Percentiles rank a stretch among this genome's conserved stretches.
phyloP scores from a whole-genome alignment of 345 rosid genomes.

The Cardamine chenopodiifolia region DNA sequence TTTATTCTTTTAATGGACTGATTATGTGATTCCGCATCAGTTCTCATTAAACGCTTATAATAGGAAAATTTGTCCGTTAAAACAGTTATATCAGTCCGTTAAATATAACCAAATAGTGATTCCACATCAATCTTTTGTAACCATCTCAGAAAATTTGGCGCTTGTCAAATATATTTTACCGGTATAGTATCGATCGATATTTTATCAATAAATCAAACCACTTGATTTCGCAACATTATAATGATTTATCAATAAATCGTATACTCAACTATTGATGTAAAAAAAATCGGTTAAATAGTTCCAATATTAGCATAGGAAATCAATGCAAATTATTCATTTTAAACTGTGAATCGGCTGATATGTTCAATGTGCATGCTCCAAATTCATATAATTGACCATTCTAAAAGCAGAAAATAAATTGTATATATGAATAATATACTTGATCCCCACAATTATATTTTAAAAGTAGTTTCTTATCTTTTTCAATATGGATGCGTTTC shows the following conservation, averaged over 20 bases:
- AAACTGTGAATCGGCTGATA: background rate
- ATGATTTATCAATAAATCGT: background rate
- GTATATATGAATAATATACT: too few species aligned
- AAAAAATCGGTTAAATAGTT: background rate
- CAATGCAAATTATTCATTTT: background rate
- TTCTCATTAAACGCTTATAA: too few species aligned
- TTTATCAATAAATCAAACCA: background rate
- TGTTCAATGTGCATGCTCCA: background rate
- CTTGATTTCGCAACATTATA: background rate
- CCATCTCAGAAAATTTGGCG: too few species aligned
- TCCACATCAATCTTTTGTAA: too few species aligned
- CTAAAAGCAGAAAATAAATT: too few species aligned
- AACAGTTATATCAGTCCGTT: too few species aligned
- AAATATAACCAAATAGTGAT: too few species aligned
- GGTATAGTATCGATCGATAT: background rate
- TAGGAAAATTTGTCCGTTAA: too few species aligned
- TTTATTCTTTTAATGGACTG: background rate
- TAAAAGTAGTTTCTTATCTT: background rate
- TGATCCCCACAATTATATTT: background rate
- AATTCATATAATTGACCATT: background rate
- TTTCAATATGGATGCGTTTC: conserved; percentile 24
- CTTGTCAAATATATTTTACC: too few species aligned
- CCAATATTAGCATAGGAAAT: background rate
- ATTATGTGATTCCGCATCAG: background rate
- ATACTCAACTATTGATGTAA: background rate